phyloP scores from a whole-genome alignment of 176 grass and related monocot genomes.

The Bothriochloa decipiens region DNA sequence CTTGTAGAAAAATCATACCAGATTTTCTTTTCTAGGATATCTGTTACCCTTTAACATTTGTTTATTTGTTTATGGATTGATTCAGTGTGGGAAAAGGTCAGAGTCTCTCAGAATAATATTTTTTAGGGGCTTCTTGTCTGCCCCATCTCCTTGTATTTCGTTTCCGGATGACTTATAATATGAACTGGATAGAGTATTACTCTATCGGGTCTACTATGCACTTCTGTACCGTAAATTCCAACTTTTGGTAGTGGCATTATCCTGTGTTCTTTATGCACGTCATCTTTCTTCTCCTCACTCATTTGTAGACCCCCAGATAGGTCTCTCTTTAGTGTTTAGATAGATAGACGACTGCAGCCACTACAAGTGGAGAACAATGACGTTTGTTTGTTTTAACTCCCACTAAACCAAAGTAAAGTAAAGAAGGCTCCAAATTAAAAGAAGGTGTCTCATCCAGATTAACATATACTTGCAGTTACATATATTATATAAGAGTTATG shows the following conservation, averaged over 20 bases:
- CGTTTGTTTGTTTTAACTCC: conserved; percentile 24
- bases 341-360: neutral
- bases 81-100: neutral
- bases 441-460: conserved; percentile 6
- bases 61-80: neutral
- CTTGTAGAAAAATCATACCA: neutral
- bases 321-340: conserved; percentile 40
- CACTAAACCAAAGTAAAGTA: conserved; percentile 40
- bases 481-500: neutral
- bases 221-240: conserved; percentile 1
- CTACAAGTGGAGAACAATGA: conserved; percentile 16
- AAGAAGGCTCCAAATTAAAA: conserved; percentile 33
- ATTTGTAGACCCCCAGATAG: conserved; percentile 34
- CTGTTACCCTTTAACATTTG: neutral
- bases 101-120: neutral
- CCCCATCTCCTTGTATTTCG: neutral
- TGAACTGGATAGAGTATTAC: conserved; percentile 16
- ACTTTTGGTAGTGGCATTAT: conserved; percentile 14
- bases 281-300: conserved; percentile 6
- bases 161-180: conserved; percentile 16
- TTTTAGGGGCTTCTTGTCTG: neutral
- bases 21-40: neutral
- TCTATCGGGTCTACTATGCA: neutral
- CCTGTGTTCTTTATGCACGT: conserved; percentile 4
- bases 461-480: neutral